Conservation (phyloP, 805 yeast species). For the Metschnikowia amazonensis region DNA sequence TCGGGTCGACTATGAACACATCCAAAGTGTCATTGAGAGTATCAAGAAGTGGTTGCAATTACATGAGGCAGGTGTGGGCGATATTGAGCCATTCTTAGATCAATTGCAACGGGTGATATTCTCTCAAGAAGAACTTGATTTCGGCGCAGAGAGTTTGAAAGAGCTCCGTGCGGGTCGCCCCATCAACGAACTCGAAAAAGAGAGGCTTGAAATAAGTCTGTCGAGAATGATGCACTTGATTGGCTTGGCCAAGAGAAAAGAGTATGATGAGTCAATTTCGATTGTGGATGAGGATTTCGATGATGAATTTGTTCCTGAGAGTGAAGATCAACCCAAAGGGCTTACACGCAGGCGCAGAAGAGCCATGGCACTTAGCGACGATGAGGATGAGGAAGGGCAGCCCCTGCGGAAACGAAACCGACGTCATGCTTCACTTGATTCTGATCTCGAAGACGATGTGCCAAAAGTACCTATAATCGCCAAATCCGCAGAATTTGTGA, state of each 20-base stretch:
- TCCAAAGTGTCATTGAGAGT: constrained; percentile 33
- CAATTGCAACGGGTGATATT: constrained; percentile 13
- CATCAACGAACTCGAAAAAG: constrained; percentile 10
- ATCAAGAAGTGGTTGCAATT: constrained; percentile 40
- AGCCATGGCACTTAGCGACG: neutral
- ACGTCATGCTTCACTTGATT: constrained; percentile 1
- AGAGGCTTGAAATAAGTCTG: neutral
- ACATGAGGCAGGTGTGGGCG: constrained; percentile 17
- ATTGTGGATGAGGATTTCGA: constrained; percentile 17
- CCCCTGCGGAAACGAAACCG: constrained; percentile 5
- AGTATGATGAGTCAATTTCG: constrained; percentile 15
- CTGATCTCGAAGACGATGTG: constrained; percentile 3
- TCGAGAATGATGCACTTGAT: constrained; percentile 9
- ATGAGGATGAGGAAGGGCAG: constrained; percentile 5
- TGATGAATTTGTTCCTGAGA: constrained; percentile 18
- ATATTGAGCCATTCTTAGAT: constrained; percentile 20
- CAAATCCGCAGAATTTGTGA: constrained; percentile 51
- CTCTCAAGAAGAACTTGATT: constrained; percentile 15
- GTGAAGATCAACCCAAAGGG: neutral
- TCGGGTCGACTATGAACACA: constrained; percentile 23
- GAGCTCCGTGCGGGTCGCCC: constrained; percentile 11
- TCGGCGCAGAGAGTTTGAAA: constrained; percentile 12
- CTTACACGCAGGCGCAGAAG: constrained; percentile 2
- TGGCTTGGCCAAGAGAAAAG: constrained; percentile 19
- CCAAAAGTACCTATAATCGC: neutral